A percentile compares a stretch with the other conserved stretches of the same genome.
Evolutionary conservation across 1,284 basidiomycete genomes (phyloP).

Genomic region (Sanghuangporus weigelae): DNA sequence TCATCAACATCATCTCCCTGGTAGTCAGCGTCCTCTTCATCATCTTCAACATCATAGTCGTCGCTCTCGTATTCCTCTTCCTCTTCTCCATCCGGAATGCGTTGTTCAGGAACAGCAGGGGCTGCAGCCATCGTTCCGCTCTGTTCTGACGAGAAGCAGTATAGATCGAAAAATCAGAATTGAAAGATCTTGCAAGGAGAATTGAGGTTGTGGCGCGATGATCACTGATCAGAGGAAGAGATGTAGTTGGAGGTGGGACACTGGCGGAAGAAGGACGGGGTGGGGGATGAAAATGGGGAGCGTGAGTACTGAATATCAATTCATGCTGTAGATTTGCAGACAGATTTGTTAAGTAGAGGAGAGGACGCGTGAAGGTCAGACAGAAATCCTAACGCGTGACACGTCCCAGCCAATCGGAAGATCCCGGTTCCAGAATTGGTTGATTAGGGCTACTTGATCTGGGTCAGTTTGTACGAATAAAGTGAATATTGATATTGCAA

Average conservation of each 20-base stretch:
- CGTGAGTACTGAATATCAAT: neutral
- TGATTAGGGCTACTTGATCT: neutral
- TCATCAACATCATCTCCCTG: conserved; percentile 7
- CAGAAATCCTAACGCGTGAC: neutral
- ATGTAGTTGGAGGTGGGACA: neutral
- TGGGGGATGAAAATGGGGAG: neutral
- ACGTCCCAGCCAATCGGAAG: neutral
- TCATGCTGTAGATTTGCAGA: neutral
- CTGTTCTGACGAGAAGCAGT: neutral
- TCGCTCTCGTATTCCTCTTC: conserved; percentile 16
- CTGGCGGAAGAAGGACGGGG: neutral
- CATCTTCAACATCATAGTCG: conserved; percentile 18
- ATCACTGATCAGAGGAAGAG: neutral
- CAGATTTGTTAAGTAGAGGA: too few species aligned
- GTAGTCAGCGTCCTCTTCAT: conserved; percentile 8
- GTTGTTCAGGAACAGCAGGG: neutral
- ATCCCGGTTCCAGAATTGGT: neutral
- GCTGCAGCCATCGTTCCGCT: neutral
- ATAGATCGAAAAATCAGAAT: neutral
- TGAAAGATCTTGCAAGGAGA: neutral
- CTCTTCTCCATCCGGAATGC: conserved; percentile 10
- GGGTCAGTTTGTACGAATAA: too few species aligned
- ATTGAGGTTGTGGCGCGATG: neutral
- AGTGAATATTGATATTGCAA: too few species aligned
- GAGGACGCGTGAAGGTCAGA: neutral